These are phyloP conservation scores for Penicillium pulvis DNA, from an alignment of 495 filamentous ascomycete genomes.

Conservation along the genomic window DNA sequence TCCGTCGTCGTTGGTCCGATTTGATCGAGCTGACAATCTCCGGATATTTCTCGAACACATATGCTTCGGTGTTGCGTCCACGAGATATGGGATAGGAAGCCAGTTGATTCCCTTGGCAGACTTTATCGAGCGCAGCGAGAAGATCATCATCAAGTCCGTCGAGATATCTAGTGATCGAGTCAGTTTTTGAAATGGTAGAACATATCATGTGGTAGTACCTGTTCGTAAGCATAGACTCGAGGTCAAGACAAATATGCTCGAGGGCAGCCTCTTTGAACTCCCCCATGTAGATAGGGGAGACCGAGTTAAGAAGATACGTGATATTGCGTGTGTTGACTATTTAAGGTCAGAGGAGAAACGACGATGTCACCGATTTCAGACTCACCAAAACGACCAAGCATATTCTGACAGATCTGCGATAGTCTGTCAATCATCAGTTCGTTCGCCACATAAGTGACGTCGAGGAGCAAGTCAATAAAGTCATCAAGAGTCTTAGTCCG, in stretches of 20 bases:
- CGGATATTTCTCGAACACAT: conserved; percentile 73
- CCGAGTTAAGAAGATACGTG: conserved; percentile 76
- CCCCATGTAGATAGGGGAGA: conserved; percentile 76
- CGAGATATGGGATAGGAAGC: conserved; percentile 72
- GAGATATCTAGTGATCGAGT: conserved; percentile 53
- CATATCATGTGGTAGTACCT: conserved; percentile 48
- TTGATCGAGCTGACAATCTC: conserved; percentile 56
- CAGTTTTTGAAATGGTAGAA: neutral
- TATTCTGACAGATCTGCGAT: conserved; percentile 83
- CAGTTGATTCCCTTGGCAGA: conserved; percentile 80
- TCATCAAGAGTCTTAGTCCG: conserved; percentile 71
- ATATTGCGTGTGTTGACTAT: conserved; percentile 78
- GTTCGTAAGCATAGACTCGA: conserved; percentile 88
- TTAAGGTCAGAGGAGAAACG: neutral
- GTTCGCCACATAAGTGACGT: conserved; percentile 86
- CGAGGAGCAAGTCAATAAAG: conserved; percentile 85
- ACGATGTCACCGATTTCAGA: neutral
- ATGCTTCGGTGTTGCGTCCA: conserved; percentile 69
- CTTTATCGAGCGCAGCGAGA: conserved; percentile 71
- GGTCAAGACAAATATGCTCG: conserved; percentile 88
- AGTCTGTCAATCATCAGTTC: conserved; percentile 94
- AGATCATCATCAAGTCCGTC: conserved; percentile 87
- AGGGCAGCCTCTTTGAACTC: conserved; percentile 87
- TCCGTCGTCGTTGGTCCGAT: conserved; percentile 54
- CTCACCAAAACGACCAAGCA: conserved; percentile 74